Evolutionary conservation across 108 stramenopile species (phyloP).

Genomic region (Cyclotella choctawhatcheeana): DNA sequence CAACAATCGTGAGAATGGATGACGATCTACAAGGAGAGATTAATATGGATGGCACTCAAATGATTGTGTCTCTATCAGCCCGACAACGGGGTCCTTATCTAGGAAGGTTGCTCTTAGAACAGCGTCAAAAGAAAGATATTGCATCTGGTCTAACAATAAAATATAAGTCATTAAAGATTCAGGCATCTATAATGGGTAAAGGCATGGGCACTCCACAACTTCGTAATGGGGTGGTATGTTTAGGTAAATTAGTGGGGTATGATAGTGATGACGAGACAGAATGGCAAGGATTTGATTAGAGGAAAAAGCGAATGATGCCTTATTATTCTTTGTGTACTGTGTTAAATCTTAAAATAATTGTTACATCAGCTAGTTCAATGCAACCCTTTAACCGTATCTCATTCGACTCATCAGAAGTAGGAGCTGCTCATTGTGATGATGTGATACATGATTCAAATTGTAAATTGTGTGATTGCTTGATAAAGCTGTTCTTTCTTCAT

Average conservation of each 20-base stretch:
- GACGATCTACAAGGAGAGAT: conserved; percentile 3
- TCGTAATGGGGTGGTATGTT: conserved; percentile 29
- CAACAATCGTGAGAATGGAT: conserved; percentile 30
- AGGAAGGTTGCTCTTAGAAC: conserved; percentile 19
- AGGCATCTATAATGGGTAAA: conserved; percentile 49
- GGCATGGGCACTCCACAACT: conserved; percentile 48
- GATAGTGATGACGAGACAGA: conserved; percentile 50
- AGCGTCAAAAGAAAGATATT: not conserved
- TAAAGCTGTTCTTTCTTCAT: no score
- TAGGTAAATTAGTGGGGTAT: conserved; percentile 44
- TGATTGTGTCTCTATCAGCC: conserved; percentile 23
- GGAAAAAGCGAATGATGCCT: no score
- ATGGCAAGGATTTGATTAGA: conserved; percentile 46
- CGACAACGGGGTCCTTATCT: conserved; percentile 38
- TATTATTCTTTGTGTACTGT: no score
- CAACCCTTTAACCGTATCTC: no score
- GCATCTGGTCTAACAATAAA: not conserved
- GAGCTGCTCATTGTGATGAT: no score
- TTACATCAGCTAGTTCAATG: no score
- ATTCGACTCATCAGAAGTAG: no score
- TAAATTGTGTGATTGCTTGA: no score
- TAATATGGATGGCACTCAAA: not conserved
- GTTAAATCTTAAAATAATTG: no score
- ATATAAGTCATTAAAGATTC: conserved; percentile 20
- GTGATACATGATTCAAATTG: no score